Conservation (phyloP, 805 yeast genomes). For the Brettanomyces custersianus region DNA sequence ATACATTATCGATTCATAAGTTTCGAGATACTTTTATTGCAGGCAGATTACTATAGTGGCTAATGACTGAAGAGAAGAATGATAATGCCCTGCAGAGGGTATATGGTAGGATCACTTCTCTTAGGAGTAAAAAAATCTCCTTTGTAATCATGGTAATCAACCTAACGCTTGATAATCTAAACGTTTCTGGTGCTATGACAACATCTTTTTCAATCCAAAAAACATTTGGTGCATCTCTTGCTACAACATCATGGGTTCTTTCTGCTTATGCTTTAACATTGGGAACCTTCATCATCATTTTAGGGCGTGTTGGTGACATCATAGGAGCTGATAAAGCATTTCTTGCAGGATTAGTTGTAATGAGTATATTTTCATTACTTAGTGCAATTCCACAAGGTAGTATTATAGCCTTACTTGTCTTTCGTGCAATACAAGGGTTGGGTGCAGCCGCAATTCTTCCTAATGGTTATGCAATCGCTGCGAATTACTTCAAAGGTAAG, state of each 20-base stretch:
- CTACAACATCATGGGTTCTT: constrained; percentile 32
- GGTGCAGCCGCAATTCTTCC: constrained; percentile 35
- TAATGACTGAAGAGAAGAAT: no score
- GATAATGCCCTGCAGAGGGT: no score
- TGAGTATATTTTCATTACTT: constrained; percentile 22
- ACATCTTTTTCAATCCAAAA: constrained; percentile 22
- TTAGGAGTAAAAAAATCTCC: no score
- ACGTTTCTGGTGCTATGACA: constrained; percentile 18
- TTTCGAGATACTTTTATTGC: no score
- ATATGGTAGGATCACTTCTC: no score
- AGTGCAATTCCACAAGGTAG: constrained; percentile 26
- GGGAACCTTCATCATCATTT: constrained; percentile 33
- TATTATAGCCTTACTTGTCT: constrained; percentile 28
- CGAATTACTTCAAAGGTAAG: constrained; percentile 16
- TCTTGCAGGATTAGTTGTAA: constrained; percentile 10
- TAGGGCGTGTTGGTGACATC: constrained; percentile 35
- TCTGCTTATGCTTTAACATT: constrained; percentile 36
- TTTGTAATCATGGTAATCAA: no score
- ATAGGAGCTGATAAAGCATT: constrained; percentile 29
- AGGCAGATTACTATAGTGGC: no score
- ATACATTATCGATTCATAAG: no score
- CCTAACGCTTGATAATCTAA: constrained; percentile 20
- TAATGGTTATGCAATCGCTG: constrained; percentile 13
- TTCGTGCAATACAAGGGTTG: constrained; percentile 38
- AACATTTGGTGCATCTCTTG: constrained; percentile 27